Percentiles rank a stretch among this genome's conserved stretches.
Evolutionary conservation across 2,329 filamentous ascomycete species (phyloP).

Genomic region (Furcasterigmium furcatum): DNA sequence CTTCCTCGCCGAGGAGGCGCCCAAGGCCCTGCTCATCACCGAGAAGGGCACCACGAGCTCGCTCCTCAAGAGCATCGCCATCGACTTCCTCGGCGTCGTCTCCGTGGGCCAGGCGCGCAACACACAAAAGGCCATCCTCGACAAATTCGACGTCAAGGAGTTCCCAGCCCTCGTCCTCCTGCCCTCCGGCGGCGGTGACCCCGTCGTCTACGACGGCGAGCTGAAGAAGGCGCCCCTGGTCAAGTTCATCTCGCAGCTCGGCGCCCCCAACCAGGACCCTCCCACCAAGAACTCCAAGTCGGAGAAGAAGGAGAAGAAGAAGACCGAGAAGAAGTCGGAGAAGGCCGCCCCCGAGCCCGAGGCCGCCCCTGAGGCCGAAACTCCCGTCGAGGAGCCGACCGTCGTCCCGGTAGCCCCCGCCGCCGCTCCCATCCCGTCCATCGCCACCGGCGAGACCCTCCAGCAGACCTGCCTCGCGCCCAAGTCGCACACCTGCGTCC

Average conservation of each 20-base stretch:
- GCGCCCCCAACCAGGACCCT: conserved; percentile 75
- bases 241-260: conserved; percentile 77
- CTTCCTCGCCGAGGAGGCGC: conserved; percentile 68
- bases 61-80: conserved; percentile 77
- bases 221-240: conserved; percentile 81
- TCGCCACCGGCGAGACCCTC: conserved; percentile 63
- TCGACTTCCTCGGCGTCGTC: conserved; percentile 83
- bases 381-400: conserved; percentile 24
- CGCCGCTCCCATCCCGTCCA: conserved; percentile 61
- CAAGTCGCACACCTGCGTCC: conserved; percentile 78
- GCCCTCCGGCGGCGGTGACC: conserved; percentile 65
- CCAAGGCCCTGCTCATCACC: conserved; percentile 89
- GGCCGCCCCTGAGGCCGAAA: conserved; percentile 32
- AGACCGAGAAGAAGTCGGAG: conserved; percentile 32
- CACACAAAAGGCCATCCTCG: conserved; percentile 71
- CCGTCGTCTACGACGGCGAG: conserved; percentile 74
- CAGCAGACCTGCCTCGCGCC: conserved; percentile 68
- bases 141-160: conserved; percentile 71
- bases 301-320: conserved; percentile 37
- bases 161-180: conserved; percentile 82
- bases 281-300: conserved; percentile 47
- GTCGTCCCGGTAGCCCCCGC: conserved; percentile 19
- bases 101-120: conserved; percentile 77
- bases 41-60: conserved; percentile 88
- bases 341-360: conserved; percentile 18